A percentile compares a stretch with the other conserved stretches of the same genome.
These are phyloP conservation scores for Phytophthora fragariaefolia DNA, from an alignment of 352 stramenopile genomes.

Conservation along the genomic window DNA sequence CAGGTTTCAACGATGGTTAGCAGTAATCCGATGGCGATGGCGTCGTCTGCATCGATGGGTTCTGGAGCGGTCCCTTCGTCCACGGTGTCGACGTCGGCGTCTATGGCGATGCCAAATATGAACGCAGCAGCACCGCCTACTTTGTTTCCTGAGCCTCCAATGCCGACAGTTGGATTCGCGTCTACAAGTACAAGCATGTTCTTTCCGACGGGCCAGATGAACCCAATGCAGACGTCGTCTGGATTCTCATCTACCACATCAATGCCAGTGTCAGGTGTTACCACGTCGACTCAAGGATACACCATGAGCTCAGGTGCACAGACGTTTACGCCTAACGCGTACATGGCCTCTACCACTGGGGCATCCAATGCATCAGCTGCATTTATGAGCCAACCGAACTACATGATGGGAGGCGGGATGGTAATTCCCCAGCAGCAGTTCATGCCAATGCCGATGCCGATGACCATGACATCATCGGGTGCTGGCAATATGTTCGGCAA, in stretches of 20 bases:
- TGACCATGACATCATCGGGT: conserved; percentile 47
- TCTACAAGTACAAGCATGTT: conserved; percentile 45
- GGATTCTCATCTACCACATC: conserved; percentile 37
- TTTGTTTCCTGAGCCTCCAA: conserved; percentile 56
- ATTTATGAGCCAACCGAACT: conserved; percentile 58
- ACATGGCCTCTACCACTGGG: conserved; percentile 41
- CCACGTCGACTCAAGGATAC: conserved; percentile 42
- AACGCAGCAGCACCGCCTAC: conserved; percentile 26
- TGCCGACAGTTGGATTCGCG: conserved; percentile 37
- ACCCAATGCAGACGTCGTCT: conserved; percentile 34
- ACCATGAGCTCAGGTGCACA: conserved; percentile 40
- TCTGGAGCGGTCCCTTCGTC: background rate
- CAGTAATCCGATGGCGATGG: conserved; percentile 21
- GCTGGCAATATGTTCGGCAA: conserved; percentile 57
- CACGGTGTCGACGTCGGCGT: conserved; percentile 12
- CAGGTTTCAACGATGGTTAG: conserved; percentile 24
- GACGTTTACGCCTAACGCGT: conserved; percentile 48
- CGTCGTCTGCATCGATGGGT: conserved; percentile 12
- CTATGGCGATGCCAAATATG: conserved; percentile 37
- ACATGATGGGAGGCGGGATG: conserved; percentile 57
- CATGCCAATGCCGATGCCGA: conserved; percentile 65
- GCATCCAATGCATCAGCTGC: conserved; percentile 28
- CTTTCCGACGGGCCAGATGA: conserved; percentile 39
- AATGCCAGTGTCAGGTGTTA: conserved; percentile 31
- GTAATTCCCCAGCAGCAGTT: conserved; percentile 63